Percentiles rank a stretch among this genome's conserved stretches.
Conservation (phyloP, 2,329 filamentous ascomycete genomes). For the Periconia sp. region DNA sequence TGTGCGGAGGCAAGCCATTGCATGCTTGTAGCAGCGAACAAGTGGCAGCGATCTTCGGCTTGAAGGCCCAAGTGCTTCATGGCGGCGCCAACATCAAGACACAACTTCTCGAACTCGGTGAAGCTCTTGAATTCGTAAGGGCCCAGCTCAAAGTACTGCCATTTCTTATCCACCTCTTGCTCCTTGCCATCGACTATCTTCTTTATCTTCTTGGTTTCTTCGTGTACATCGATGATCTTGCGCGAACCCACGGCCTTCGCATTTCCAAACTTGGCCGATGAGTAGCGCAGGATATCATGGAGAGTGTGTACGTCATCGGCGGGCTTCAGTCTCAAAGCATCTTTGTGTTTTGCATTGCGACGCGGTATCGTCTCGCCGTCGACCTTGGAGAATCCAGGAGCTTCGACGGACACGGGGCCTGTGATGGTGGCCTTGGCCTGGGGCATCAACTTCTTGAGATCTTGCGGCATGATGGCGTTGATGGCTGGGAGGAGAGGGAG, state of each 20-base stretch:
- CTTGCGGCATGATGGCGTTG: constrained; percentile 35
- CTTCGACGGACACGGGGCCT: constrained; percentile 75
- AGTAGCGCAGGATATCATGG: constrained; percentile 74
- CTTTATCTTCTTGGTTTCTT: constrained; percentile 85
- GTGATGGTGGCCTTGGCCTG: constrained; percentile 58
- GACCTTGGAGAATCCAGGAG: constrained; percentile 66
- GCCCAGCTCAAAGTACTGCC: constrained; percentile 85
- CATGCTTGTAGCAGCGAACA: constrained; percentile 79
- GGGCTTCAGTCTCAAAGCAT: constrained; percentile 68
- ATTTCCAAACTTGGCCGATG: constrained; percentile 59
- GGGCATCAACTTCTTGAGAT: constrained; percentile 52
- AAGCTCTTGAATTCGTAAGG: constrained; percentile 77
- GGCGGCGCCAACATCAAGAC: constrained; percentile 70
- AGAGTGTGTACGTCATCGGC: constrained; percentile 72
- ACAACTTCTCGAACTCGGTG: constrained; percentile 72
- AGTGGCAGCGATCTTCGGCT: constrained; percentile 69
- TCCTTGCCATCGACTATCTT: constrained; percentile 83
- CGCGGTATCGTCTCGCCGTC: constrained; percentile 84
- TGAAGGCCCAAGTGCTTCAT: constrained; percentile 73
- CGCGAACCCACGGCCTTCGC: constrained; percentile 64
- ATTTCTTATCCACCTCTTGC: constrained; percentile 82
- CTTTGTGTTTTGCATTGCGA: constrained; percentile 69
- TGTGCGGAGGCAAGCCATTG: constrained; percentile 86
- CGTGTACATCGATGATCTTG: constrained; percentile 74
- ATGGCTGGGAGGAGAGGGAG: constrained; percentile 10